Conservation (phyloP, 768 basidiomycete genomes). For the Naganishia antarctica region DNA sequence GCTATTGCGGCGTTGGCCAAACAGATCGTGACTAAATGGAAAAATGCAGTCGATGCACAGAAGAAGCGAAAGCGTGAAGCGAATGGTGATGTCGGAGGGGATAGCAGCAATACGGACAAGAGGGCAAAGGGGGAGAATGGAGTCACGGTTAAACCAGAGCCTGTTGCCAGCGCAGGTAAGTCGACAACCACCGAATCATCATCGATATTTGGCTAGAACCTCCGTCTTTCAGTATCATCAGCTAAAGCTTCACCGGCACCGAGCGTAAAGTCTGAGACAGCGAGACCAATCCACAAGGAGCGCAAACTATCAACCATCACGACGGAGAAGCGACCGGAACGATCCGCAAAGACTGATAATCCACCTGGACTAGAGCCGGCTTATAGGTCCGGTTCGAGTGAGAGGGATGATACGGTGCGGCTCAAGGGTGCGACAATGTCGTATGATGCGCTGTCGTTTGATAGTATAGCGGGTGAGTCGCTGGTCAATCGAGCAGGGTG, state of each 20-base stretch:
- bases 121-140: slow-evolving; percentile 19
- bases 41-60: slow-evolving; percentile 44
- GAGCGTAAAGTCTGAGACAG: slow-evolving; percentile 9
- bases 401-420: slow-evolving; percentile 66
- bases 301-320: slow-evolving; percentile 39
- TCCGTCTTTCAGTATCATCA: background rate
- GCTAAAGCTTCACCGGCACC: slow-evolving; percentile 25
- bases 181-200: background rate
- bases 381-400: slow-evolving; percentile 47
- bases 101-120: background rate
- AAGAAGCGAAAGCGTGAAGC: slow-evolving; percentile 46
- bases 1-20: slow-evolving; percentile 38
- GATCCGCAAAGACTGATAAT: slow-evolving; percentile 69
- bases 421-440: slow-evolving; percentile 84
- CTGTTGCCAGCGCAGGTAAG: slow-evolving; percentile 9
- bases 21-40: slow-evolving; percentile 45
- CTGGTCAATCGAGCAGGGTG: no score
- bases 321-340: slow-evolving; percentile 39
- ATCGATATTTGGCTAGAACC: background rate
- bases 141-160: slow-evolving; percentile 16
- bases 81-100: slow-evolving; percentile 32
- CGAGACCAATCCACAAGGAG: slow-evolving; percentile 14
- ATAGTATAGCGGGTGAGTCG: slow-evolving; percentile 79
- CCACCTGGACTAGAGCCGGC: slow-evolving; percentile 49
- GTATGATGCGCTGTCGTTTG: slow-evolving; percentile 82